Evolutionary conservation across 495 filamentous ascomycete genomes (phyloP), one percentile per base, ranked within the genome.

Genomic region (Penicillium coprophilum): DNA sequence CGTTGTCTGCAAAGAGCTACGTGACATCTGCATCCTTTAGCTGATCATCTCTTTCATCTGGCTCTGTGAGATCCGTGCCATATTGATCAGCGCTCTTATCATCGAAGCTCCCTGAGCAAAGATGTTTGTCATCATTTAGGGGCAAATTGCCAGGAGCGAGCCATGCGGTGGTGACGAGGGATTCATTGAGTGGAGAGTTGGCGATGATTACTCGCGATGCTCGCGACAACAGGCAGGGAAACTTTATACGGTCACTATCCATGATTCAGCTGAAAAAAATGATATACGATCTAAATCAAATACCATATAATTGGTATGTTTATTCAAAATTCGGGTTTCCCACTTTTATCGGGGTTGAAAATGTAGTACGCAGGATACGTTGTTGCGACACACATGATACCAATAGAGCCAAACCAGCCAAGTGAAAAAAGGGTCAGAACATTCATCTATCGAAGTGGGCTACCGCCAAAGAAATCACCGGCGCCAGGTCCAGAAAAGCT

Each of bases 391-490:
- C 5, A 31, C 9, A 43, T 19, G 9, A 34, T 27, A 21, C 30
- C 15, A 19, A 30, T 28, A 41, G 21, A 28, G 20, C 3, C 20
- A 40, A 51, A 24, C 24, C 4, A 46, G 23, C 13, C 21, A 17
- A 24, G 8, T 12, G 47, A 6, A 13, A 46, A 46, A 28, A 56
- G 30, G 46, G 17, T 48, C 7, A 27, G 7, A 36, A 40, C 20
- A 6, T 28, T 53, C 28, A 24, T 52, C 55, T 68, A 79, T 62
- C 74, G 68, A 53, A 79, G 57, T 2, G 76, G 76, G 50, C 76
- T 79, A 17, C 70, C 76, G 20, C 71, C 60, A 54, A 77, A 75
- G 46, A 79, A 73, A 50, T 79, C 76, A 7, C 70, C 66, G 13
- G 72, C 50, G 11, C 71, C 71, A 17, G 75, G 75, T 9, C 72